Base-by-base conservation (phyloP, 208 protist genomes). In the Angomonas desouzai region DNA sequence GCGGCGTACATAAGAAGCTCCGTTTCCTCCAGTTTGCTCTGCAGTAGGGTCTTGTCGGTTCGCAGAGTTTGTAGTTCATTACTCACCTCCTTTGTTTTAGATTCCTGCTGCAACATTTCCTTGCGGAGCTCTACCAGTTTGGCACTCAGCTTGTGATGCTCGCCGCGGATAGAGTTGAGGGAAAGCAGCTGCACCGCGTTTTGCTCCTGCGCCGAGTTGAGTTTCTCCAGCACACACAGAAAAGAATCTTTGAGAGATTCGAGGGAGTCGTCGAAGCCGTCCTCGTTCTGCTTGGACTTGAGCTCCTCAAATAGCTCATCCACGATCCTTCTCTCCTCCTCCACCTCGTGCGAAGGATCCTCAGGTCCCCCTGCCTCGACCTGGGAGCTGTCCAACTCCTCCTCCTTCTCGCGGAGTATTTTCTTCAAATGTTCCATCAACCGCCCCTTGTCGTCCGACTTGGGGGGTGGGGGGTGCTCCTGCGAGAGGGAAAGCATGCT, bases 1-100 rank as follows among this genome's bases (percentile, higher is more conserved):
- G 77, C 71, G 13, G 56, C 56, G 22, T 78, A 66, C 48, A 81
- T 63, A 29, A 72, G 65, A 29, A 86, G 51, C 58, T 80, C 66
- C 11, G 65, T 60, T 10, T 43, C 33, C 32, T 60, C 68, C 30
- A 75, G 61, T 33, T 70, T 70, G 22, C 55, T 63, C 28, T 67
- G 62, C 33, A 72, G 32, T 10, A 49, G 49, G 9, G 40, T 57
- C 51, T 66, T 63, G n/a, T 76, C 70, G 3, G 48, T 43, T 32
- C 69, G 47, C 11, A 70, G 38, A 43, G 66, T 68, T 48, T 74
- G 63, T 3, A 29, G 23, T 25, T 36, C 40, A 18, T n/a, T 25
- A 43, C 7, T 2, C 27, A 62, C 16, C 11, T 23, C 32, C 23
- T 67, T 38, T 18, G 43, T 3, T n/a, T 33, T 29, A 25, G 51